Evolutionary conservation across 441 rosid genomes (phyloP).

Genomic region (Pelargonium cotyledonis): DNA sequence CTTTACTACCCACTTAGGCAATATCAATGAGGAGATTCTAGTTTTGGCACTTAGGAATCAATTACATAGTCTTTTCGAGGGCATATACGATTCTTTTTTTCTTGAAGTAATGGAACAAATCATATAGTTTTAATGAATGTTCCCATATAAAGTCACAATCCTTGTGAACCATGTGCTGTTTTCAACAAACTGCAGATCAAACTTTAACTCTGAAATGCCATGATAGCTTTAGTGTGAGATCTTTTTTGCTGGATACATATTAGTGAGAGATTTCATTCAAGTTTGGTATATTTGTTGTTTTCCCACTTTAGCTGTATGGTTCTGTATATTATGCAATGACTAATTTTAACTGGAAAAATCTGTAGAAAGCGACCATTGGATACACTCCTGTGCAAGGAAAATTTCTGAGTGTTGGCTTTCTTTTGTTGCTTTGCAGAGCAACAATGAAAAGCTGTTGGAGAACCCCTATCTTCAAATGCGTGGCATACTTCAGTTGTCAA

Average conservation of each 20-base stretch:
- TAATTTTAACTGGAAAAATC: constrained; percentile 7
- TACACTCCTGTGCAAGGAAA: no score
- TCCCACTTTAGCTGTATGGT: not conserved
- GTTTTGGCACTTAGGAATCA: not conserved
- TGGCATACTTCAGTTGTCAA: constrained; percentile 91
- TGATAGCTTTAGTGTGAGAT: no score
- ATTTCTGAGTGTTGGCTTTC: constrained; percentile 18
- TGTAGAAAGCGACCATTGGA: not conserved
- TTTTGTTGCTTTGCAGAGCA: constrained; percentile 56
- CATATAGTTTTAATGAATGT: not conserved
- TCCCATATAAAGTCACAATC: not conserved
- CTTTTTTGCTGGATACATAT: not conserved
- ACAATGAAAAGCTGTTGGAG: constrained; percentile 93
- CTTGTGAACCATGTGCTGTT: not conserved
- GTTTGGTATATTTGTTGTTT: not conserved
- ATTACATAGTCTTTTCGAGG: not conserved
- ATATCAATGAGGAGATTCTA: no score
- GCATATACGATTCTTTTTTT: no score
- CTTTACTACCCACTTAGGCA: no score
- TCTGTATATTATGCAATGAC: not conserved
- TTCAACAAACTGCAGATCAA: no score
- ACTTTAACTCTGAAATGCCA: no score
- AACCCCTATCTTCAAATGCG: constrained; percentile 99
- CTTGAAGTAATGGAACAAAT: not conserved
- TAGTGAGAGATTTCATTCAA: not conserved